Evolutionary conservation across 179 eudicot species (phyloP).

Genomic region (Drosera spatulata): DNA sequence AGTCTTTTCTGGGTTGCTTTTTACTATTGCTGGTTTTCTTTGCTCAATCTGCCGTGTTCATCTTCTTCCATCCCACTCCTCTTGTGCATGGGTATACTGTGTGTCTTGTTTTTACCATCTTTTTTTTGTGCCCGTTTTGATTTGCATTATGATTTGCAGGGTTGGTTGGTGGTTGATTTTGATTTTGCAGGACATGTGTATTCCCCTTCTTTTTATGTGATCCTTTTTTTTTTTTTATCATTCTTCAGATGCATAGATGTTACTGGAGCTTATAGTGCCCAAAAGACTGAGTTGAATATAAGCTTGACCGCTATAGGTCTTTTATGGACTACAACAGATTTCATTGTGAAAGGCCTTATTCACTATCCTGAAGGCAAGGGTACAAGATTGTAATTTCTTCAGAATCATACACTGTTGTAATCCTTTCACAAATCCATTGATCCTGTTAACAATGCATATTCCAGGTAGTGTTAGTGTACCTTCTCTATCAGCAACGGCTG

Average conservation of each 20-base stretch:
- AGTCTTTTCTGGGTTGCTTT: too few species aligned
- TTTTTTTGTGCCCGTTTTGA: too few species aligned
- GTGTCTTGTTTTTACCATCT: too few species aligned
- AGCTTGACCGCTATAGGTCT: constrained; percentile 96
- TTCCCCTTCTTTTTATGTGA: neutral
- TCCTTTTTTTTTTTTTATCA: constrained; percentile 1
- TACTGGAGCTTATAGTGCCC: constrained; percentile 89
- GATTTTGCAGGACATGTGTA: too few species aligned
- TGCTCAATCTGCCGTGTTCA: too few species aligned
- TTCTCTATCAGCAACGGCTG: constrained; percentile 19
- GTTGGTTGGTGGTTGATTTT: too few species aligned
- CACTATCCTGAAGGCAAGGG: constrained; percentile 25
- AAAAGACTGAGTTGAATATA: constrained; percentile 89
- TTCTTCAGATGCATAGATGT: constrained; percentile 81
- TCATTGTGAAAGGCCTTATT: constrained; percentile 73
- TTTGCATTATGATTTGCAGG: too few species aligned
- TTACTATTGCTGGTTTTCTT: too few species aligned
- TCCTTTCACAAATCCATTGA: neutral
- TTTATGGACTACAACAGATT: constrained; percentile 95
- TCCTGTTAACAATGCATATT: constrained; percentile 4
- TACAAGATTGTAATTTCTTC: constrained; percentile 3
- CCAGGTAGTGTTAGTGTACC: constrained; percentile 16
- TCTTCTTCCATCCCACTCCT: too few species aligned
- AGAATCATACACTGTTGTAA: neutral
- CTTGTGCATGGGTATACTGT: too few species aligned